phyloP scores from a whole-genome alignment of 78 protist genomes.

The Bodo saltans region DNA sequence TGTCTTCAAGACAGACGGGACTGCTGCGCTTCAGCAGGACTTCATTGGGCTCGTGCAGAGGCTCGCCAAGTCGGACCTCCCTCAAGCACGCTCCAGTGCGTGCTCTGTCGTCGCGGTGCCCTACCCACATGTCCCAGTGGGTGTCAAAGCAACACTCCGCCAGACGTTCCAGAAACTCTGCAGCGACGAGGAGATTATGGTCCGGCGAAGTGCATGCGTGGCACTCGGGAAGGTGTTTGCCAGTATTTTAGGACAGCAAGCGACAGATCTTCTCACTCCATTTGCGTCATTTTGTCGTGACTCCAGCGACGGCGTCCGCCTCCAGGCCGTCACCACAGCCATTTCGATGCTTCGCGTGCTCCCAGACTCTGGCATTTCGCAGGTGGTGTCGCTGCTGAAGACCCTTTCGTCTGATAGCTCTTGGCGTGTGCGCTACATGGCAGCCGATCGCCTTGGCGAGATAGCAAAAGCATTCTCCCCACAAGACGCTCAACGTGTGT shows the following conservation, averaged over 20 bases:
- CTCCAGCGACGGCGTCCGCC: slow-evolving; percentile 91
- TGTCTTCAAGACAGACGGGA: slow-evolving; percentile 45
- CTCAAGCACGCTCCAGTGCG: slow-evolving; percentile 82
- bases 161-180: slow-evolving; percentile 55
- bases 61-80: slow-evolving; percentile 83
- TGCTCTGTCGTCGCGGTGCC: slow-evolving; percentile 68
- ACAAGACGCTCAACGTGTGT: not conserved
- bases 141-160: not conserved
- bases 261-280: slow-evolving; percentile 65
- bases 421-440: slow-evolving; percentile 96
- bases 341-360: slow-evolving; percentile 59
- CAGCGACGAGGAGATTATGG: slow-evolving; percentile 90
- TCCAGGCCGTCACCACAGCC: slow-evolving; percentile 80
- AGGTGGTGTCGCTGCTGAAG: slow-evolving; percentile 54
- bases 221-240: slow-evolving; percentile 45
- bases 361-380: not conserved
- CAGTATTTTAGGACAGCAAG: not conserved
- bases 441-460: slow-evolving; percentile 65
- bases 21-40: slow-evolving; percentile 53
- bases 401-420: slow-evolving; percentile 67
- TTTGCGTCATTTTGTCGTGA: slow-evolving; percentile 63
- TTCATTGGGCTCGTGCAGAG: not conserved
- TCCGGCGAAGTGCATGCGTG: slow-evolving; percentile 85
- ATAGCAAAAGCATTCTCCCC: slow-evolving; percentile 3
- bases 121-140: slow-evolving; percentile 41